Evolutionary conservation across 202 grass and related monocot species (phyloP).

Genomic region (Tripidium arundinaceum): DNA sequence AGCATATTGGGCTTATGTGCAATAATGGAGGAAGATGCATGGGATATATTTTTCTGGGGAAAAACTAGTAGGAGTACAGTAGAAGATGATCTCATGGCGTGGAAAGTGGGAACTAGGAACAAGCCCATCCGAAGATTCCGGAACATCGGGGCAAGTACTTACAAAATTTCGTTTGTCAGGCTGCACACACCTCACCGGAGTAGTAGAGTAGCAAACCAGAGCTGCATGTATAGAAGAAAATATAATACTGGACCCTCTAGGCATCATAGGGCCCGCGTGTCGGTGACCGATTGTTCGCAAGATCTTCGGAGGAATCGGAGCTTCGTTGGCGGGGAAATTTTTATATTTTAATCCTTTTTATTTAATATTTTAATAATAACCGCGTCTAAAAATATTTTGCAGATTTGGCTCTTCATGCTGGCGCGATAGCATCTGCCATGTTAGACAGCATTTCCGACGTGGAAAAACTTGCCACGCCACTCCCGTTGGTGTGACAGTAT

Average conservation of each 20-base stretch:
- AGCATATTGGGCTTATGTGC: slow-evolving; percentile 17
- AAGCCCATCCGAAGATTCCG: slow-evolving; percentile 8
- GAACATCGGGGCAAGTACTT: background rate
- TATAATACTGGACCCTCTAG: too few species aligned
- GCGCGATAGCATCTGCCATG: too few species aligned
- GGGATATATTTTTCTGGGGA: background rate
- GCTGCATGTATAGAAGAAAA: too few species aligned
- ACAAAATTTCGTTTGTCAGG: background rate
- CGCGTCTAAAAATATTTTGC: too few species aligned
- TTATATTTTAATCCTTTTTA: too few species aligned
- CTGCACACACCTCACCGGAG: background rate
- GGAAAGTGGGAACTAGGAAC: background rate
- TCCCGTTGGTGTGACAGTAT: too few species aligned
- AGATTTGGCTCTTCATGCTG: too few species aligned
- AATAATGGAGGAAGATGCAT: background rate
- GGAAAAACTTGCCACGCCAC: too few species aligned
- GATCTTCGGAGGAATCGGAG: background rate
- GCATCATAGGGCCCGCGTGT: background rate
- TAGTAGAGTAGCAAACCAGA: too few species aligned
- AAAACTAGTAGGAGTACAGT: too few species aligned
- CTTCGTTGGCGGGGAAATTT: background rate
- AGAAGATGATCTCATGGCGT: background rate
- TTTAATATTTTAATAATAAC: too few species aligned
- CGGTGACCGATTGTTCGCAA: background rate
- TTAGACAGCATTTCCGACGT: too few species aligned